These are phyloP conservation scores for Articulospora tetracladia DNA, from an alignment of 495 filamentous ascomycete genomes.

Conservation along the genomic window DNA sequence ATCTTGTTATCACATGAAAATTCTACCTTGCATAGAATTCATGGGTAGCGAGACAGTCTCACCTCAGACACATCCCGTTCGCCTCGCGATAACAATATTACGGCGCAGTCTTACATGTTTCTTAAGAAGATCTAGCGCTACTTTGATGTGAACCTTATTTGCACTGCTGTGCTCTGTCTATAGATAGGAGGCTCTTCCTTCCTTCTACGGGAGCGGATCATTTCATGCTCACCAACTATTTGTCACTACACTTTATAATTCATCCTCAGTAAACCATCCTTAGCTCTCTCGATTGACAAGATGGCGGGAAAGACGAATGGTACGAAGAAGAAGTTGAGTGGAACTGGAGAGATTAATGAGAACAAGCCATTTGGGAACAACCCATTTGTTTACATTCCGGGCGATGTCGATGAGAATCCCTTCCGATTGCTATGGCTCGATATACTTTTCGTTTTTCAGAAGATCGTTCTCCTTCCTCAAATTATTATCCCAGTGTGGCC, in stretches of 20 bases:
- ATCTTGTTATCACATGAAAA: not conserved
- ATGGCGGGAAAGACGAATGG: not conserved
- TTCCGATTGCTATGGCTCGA: conserved; percentile 30
- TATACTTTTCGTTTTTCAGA: conserved; percentile 45
- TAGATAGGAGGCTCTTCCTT: not conserved
- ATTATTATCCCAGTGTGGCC: conserved; percentile 47
- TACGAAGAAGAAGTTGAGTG: not conserved
- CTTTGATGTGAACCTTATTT: not conserved
- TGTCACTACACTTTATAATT: no score
- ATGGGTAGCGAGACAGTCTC: not conserved
- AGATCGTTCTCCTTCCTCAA: conserved; percentile 44
- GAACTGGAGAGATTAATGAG: conserved; percentile 5
- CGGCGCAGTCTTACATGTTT: not conserved
- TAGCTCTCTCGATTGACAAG: not conserved
- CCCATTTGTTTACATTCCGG: conserved; percentile 10
- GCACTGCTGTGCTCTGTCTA: not conserved
- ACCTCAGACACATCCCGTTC: not conserved
- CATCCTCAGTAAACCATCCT: no score
- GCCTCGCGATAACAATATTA: not conserved
- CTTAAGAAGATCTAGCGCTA: no score
- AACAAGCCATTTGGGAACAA: conserved; percentile 18
- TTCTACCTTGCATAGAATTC: not conserved
- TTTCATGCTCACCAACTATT: no score
- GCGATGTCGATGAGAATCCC: conserved; percentile 12
- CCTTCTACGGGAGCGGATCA: no score